phyloP scores from a whole-genome alignment of 2,329 filamentous ascomycete genomes.

The Sclerotinia minor region DNA sequence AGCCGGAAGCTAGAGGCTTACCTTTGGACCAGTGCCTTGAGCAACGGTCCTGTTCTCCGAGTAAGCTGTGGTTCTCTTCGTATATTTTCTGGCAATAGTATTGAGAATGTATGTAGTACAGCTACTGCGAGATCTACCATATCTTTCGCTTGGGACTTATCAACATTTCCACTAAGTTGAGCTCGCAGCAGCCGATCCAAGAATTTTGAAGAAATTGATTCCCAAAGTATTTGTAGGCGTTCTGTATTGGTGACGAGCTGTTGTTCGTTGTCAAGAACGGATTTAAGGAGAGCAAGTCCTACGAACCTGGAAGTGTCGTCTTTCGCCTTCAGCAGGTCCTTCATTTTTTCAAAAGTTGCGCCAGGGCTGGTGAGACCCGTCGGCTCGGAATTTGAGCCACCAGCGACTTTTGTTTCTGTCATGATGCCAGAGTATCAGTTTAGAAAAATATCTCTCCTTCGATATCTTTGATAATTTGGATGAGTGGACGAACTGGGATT shows the following conservation, averaged over 20 bases:
- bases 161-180: conserved; percentile 45
- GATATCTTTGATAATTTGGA: neutral
- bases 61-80: conserved; percentile 51
- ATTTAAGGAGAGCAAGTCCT: conserved; percentile 64
- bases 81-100: conserved; percentile 54
- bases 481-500: neutral
- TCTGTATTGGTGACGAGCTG: conserved; percentile 51
- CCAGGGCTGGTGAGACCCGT: conserved; percentile 27
- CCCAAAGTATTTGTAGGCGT: conserved; percentile 55
- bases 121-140: conserved; percentile 65
- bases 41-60: conserved; percentile 54
- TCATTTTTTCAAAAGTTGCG: conserved; percentile 50
- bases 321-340: conserved; percentile 56
- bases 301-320: conserved; percentile 70
- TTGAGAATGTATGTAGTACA: conserved; percentile 62
- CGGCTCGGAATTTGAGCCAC: conserved; percentile 8
- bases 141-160: conserved; percentile 51
- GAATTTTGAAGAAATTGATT: conserved; percentile 61
- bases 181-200: conserved; percentile 63
- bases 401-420: conserved; percentile 5
- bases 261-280: conserved; percentile 61
- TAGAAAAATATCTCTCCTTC: neutral
- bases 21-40: conserved; percentile 56
- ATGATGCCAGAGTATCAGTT: neutral
- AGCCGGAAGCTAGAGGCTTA: conserved; percentile 38